Percentiles rank a stretch among this genome's conserved stretches.
phyloP scores from a whole-genome alignment of 2,329 filamentous ascomycete genomes.

The Aureobasidium sp. region DNA sequence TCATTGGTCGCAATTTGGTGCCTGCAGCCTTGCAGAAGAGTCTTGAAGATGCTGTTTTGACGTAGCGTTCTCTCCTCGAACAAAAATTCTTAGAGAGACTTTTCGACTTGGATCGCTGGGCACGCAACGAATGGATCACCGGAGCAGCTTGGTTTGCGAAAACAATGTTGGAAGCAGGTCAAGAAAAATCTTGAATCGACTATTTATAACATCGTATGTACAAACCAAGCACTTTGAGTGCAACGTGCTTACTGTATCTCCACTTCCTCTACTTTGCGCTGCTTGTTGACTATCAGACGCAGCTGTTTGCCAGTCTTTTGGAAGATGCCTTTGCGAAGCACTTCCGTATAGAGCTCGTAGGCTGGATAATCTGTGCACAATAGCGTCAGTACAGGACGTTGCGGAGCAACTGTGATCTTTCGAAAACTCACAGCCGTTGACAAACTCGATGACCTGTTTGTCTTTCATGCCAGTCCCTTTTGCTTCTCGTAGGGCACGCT shows the following conservation, averaged over 20 bases:
- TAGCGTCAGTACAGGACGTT: neutral
- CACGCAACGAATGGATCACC: neutral
- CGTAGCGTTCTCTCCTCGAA: neutral
- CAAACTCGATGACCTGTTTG: conserved; percentile 70
- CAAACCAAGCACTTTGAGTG: neutral
- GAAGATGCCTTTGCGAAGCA: conserved; percentile 45
- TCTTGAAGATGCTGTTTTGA: conserved; percentile 18
- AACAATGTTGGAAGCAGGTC: neutral
- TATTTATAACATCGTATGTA: neutral
- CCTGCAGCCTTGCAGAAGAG: conserved; percentile 25
- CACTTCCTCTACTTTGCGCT: conserved; percentile 33
- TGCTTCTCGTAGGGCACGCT: conserved; percentile 58
- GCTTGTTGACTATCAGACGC: conserved; percentile 43
- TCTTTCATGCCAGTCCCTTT: conserved; percentile 76
- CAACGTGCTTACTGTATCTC: neutral
- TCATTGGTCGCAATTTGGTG: conserved; percentile 29
- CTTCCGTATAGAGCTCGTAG: conserved; percentile 50
- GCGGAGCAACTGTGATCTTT: neutral
- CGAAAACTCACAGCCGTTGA: conserved; percentile 51
- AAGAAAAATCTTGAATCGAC: neutral
- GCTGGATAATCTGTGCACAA: conserved; percentile 39
- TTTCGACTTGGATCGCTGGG: neutral
- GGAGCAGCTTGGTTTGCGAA: neutral
- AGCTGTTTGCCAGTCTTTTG: conserved; percentile 40
- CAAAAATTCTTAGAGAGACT: neutral